Percentiles rank a stretch among this genome's conserved stretches.
These are phyloP conservation scores for Exophiala sideris DNA, from an alignment of 2,329 filamentous ascomycete species.

Conservation along the genomic window DNA sequence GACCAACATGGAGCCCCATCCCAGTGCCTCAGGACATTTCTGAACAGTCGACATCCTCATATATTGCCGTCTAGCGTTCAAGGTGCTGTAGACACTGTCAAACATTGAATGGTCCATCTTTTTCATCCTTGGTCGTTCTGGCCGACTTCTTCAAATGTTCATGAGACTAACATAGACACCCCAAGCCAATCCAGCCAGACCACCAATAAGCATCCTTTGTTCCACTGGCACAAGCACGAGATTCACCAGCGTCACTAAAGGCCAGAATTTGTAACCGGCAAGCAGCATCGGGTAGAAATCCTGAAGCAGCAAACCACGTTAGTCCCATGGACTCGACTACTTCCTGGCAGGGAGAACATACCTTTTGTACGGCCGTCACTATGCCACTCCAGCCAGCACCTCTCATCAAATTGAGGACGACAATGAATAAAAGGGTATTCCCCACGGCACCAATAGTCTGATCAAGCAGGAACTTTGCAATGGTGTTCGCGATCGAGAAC, in stretches of 20 bases:
- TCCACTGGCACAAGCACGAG: constrained; percentile 38
- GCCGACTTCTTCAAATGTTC: not conserved
- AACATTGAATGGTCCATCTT: too few relatives aligned
- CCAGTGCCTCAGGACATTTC: too few relatives aligned
- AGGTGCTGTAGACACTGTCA: too few relatives aligned
- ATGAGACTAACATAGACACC: constrained; percentile 52
- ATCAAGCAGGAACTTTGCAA: constrained; percentile 46
- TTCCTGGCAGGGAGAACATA: constrained; percentile 28
- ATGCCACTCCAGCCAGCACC: constrained; percentile 35
- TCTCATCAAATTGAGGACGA: constrained; percentile 53
- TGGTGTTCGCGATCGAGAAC: constrained; percentile 28
- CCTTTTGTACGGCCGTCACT: constrained; percentile 34
- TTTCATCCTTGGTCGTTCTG: too few relatives aligned
- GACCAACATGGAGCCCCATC: too few relatives aligned
- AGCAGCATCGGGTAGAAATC: constrained; percentile 32
- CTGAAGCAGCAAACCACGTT: not conserved
- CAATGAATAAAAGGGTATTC: constrained; percentile 57
- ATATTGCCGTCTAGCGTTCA: too few relatives aligned
- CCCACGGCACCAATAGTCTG: constrained; percentile 56
- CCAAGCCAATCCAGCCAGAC: constrained; percentile 38
- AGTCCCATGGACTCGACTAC: constrained; percentile 40
- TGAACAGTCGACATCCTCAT: too few relatives aligned
- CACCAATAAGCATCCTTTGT: constrained; percentile 36
- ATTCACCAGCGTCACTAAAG: constrained; percentile 38
- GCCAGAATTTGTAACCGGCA: constrained; percentile 41